A percentile compares a stretch with the other conserved stretches of the same genome.
phyloP scores from a whole-genome alignment of 352 stramenopile genomes.

The Globisporangium recalcitrans region DNA sequence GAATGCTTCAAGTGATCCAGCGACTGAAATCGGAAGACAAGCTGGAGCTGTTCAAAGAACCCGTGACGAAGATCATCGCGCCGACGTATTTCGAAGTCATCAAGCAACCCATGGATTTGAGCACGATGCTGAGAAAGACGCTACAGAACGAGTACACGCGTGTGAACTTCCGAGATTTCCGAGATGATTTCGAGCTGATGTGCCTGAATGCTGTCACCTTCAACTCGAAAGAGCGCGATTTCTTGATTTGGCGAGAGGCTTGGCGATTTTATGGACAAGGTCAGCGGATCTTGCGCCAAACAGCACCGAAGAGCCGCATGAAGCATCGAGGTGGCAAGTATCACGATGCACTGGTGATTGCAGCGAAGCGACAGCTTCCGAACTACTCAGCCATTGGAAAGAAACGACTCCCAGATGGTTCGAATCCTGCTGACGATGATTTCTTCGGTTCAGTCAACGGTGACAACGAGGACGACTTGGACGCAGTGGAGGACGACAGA shows the following conservation, averaged over 20 bases:
- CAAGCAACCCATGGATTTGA: constrained; percentile 90
- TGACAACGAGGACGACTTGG: constrained; percentile 24
- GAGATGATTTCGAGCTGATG: constrained; percentile 94
- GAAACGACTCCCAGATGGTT: constrained; percentile 30
- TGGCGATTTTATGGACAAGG: constrained; percentile 90
- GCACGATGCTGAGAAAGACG: constrained; percentile 82
- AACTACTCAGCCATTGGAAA: constrained; percentile 73
- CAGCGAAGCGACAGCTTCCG: constrained; percentile 72
- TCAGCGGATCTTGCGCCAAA: constrained; percentile 65
- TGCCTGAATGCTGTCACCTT: constrained; percentile 95
- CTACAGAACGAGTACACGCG: constrained; percentile 65
- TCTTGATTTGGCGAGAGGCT: constrained; percentile 90
- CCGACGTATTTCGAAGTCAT: constrained; percentile 92
- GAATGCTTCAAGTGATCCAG: constrained; percentile 66
- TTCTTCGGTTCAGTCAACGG: constrained; percentile 12
- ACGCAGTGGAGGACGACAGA: constrained; percentile 19
- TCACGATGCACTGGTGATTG: constrained; percentile 63
- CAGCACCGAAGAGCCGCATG: constrained; percentile 68
- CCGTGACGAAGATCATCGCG: constrained; percentile 91
- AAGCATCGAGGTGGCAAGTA: constrained; percentile 68
- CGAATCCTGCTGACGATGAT: constrained; percentile 25
- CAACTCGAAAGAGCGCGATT: constrained; percentile 88
- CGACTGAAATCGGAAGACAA: constrained; percentile 72
- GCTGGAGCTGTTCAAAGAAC: constrained; percentile 89
- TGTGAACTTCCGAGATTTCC: constrained; percentile 72